Conservation (phyloP, 768 basidiomycete genomes). For the Mrakia blollopis region DNA sequence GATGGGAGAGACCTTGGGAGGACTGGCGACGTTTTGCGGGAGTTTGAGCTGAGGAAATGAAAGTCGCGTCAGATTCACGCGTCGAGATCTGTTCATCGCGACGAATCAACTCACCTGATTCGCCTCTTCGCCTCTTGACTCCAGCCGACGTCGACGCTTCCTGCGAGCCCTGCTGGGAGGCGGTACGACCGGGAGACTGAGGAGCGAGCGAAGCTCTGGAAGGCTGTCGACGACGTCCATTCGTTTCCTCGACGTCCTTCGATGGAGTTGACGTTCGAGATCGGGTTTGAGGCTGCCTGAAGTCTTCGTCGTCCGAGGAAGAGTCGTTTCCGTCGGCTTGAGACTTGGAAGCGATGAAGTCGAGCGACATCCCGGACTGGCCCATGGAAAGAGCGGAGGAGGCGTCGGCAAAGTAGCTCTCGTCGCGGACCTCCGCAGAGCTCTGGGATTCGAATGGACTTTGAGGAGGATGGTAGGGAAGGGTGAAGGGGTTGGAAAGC, state of each 20-base stretch:
- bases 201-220: not conserved
- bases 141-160: not conserved
- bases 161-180: not conserved
- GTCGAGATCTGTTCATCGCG: not conserved
- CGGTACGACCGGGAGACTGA: not conserved
- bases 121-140: not conserved
- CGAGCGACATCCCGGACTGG: not conserved
- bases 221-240: not conserved
- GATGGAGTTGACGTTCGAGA: not conserved
- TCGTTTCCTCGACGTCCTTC: not conserved
- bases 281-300: not conserved
- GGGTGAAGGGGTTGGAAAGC: not conserved
- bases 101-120: not conserved
- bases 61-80: not conserved
- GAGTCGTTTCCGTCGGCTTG: not conserved
- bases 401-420: slow-evolving; percentile 22
- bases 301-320: not conserved
- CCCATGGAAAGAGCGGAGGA: not conserved
- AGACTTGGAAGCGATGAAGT: not conserved
- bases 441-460: slow-evolving; percentile 1
- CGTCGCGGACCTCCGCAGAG: not conserved
- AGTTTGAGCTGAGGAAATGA: not conserved
- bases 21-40: not conserved
- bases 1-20: not conserved
- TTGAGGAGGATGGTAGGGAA: not conserved